Evolutionary conservation across 768 basidiomycete genomes (phyloP), one percentile per base, ranked within the genome.

Genomic region (Pisolithus albus): DNA sequence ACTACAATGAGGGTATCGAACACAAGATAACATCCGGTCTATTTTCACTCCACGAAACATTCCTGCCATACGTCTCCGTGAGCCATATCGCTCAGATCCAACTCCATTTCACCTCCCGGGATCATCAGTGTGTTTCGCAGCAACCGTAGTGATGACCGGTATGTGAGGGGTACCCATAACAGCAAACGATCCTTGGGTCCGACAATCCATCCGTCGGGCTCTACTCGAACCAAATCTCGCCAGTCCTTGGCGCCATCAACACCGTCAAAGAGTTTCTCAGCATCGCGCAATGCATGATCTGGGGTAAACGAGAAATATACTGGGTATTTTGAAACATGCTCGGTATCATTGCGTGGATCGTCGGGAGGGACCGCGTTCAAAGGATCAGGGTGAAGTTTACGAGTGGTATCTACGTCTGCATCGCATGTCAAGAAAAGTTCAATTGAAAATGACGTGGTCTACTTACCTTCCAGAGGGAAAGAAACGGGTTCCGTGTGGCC

Each of bases 161-260:
- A 42, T 23, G 52, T 47, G n/a, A 44, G n/a, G 11, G 50, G 52
- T 6, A 53, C 52, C 49, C 52, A 53, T 16, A 50, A 28, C 18
- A 51, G 26, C 10, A 51, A 40, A 32, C 36, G 36, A 23, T n/a
- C 19, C 36, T 15, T 13, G 16, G 52, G 52, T 18, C 47, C 52
- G 5, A 41, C 26, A 19, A 49, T 24, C 52, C 52, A 52, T 18
- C 52, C 52, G 48, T 52, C 47, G 28, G 18, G 9, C 24, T 42
- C 7, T 38, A 49, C 18, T 3, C 28, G 18, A 23, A 40, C 28
- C 37, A 50, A n/a, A 37, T 37, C 36, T 3, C 16, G 16, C 38
- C 37, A 50, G 21, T 28, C 37, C 7, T 49, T 15, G 13, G 32
- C 1, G 16, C 26, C 15, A 16, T 30, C 24, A 8, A 26, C 19